Evolutionary conservation across 1,284 basidiomycete species (phyloP).

Genomic region (Ganoderma sp.): DNA sequence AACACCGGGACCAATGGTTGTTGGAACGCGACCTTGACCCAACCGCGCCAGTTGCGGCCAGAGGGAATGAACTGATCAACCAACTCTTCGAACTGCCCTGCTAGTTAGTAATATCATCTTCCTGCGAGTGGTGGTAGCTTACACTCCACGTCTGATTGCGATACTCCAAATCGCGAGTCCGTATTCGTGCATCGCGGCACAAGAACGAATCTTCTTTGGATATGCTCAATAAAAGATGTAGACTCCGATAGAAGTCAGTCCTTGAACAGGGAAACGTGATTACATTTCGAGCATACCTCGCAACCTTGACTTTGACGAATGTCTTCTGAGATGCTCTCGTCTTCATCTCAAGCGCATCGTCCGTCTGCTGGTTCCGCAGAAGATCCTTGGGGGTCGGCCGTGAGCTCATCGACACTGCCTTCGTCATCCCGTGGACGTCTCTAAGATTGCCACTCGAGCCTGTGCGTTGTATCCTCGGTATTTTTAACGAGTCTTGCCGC

Average conservation of each 20-base stretch:
- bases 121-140: conserved; percentile 39
- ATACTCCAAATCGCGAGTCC: conserved; percentile 79
- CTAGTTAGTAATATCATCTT: conserved; percentile 9
- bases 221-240: conserved; percentile 72
- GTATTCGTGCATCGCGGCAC: conserved; percentile 74
- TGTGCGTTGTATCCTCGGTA: conserved; percentile 39
- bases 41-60: conserved; percentile 76
- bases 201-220: conserved; percentile 75
- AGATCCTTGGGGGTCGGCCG: conserved; percentile 30
- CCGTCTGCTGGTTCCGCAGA: conserved; percentile 32
- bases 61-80: conserved; percentile 83
- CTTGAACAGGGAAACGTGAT: neutral
- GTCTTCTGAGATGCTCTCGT: conserved; percentile 80
- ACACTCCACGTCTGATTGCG: conserved; percentile 89
- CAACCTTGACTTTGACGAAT: conserved; percentile 83
- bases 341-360: conserved; percentile 78
- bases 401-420: conserved; percentile 24
- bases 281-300: conserved; percentile 55
- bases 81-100: conserved; percentile 75
- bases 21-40: conserved; percentile 83
- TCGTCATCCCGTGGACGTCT: conserved; percentile 22
- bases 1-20: conserved; percentile 76
- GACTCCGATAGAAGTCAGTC: conserved; percentile 44
- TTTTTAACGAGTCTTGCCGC: conserved; percentile 44
- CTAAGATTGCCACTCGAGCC: conserved; percentile 39